phyloP scores from a whole-genome alignment of 2,329 filamentous ascomycete species.

The Clarireedia monteithiana region DNA sequence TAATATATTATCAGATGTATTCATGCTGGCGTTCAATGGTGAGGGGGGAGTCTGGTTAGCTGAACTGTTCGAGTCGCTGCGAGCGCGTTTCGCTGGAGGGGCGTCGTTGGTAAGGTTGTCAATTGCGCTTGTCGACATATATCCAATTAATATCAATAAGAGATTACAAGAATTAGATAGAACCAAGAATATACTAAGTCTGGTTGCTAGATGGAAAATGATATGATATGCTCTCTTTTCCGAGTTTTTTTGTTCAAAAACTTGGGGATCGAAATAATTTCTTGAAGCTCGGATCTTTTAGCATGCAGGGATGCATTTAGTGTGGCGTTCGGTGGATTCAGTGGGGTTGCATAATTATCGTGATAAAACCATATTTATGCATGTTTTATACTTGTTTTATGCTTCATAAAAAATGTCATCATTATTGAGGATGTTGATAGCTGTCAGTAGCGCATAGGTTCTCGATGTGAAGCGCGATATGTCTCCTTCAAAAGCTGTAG shows the following conservation, averaged over 20 bases:
- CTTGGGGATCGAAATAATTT: neutral
- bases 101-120: neutral
- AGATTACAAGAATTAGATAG: neutral
- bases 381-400: neutral
- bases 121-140: neutral
- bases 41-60: neutral
- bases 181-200: no score
- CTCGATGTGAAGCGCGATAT: neutral
- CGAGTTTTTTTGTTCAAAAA: neutral
- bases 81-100: neutral
- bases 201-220: no score
- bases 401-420: neutral
- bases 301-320: neutral
- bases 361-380: no score
- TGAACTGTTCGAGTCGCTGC: neutral
- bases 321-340: neutral
- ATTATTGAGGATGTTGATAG: neutral
- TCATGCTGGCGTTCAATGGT: constrained; percentile 1
- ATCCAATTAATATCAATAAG: neutral
- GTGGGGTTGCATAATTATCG: neutral
- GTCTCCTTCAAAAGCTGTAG: no score
- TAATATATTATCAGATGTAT: neutral
- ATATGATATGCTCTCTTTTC: neutral
- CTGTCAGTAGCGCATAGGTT: neutral
- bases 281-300: neutral